These are phyloP conservation scores for Aegilops bicornis DNA, from an alignment of 176 grass and related monocot species.

Conservation along the genomic window DNA sequence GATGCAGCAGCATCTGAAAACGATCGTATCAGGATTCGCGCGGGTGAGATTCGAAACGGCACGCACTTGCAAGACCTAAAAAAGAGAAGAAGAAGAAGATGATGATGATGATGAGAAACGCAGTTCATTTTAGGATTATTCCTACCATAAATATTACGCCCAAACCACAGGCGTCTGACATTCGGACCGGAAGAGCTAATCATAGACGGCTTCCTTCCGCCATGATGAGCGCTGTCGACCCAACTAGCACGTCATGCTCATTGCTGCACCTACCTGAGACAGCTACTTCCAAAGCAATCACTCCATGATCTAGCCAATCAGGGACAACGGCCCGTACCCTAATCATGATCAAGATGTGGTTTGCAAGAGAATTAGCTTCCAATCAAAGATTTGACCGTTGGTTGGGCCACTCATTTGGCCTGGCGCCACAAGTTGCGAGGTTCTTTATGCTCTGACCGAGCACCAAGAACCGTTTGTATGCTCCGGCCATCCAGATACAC, in stretches of 20 bases:
- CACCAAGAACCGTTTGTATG: not conserved
- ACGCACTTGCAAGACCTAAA: too few species aligned
- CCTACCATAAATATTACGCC: too few species aligned
- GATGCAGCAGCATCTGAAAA: too few species aligned
- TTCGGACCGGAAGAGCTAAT: not conserved
- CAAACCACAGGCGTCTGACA: too few species aligned
- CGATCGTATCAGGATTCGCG: too few species aligned
- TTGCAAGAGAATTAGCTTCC: not conserved
- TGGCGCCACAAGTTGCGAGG: not conserved
- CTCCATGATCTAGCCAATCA: not conserved
- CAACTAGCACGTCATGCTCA: not conserved
- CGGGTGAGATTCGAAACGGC: too few species aligned
- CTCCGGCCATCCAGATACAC: too few species aligned
- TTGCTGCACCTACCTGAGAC: conserved; percentile 1
- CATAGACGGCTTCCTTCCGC: not conserved
- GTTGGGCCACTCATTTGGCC: not conserved
- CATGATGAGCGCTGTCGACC: not conserved
- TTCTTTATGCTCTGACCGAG: not conserved
- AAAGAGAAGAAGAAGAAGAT: too few species aligned
- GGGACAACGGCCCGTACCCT: not conserved
- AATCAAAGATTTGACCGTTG: conserved; percentile 11
- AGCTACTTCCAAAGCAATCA: not conserved
- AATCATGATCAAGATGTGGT: not conserved
- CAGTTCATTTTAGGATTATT: too few species aligned
- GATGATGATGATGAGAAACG: too few species aligned